Conservation (phyloP, 2,329 filamentous ascomycete genomes). For the Elsinoe fawcettii region DNA sequence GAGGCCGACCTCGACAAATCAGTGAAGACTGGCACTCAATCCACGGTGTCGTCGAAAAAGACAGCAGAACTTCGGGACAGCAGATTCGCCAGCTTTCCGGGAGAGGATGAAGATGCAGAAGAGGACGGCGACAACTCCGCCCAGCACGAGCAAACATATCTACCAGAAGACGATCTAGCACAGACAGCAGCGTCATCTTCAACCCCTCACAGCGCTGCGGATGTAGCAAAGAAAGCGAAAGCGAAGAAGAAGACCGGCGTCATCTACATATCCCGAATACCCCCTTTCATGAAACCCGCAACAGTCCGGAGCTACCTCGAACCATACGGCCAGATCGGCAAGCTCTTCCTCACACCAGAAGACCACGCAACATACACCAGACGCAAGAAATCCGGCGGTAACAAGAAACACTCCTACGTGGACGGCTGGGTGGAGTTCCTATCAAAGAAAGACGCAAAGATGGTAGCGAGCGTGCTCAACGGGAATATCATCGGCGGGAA, state of each 20-base stretch:
- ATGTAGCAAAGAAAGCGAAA: conserved; percentile 56
- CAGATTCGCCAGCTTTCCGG: conserved; percentile 13
- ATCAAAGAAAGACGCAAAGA: conserved; percentile 67
- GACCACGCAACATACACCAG: conserved; percentile 58
- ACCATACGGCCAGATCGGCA: conserved; percentile 57
- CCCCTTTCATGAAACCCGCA: conserved; percentile 79
- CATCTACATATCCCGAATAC: conserved; percentile 73
- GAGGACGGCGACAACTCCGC: conserved; percentile 21
- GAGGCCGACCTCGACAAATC: conserved; percentile 25
- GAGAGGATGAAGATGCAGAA: conserved; percentile 6
- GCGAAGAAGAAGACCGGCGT: conserved; percentile 68
- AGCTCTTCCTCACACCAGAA: conserved; percentile 73
- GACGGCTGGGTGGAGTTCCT: conserved; percentile 85
- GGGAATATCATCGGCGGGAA: conserved; percentile 72
- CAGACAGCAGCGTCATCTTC: conserved; percentile 12
- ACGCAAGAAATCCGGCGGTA: conserved; percentile 65
- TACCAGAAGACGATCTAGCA: conserved; percentile 23
- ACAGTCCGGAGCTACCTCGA: conserved; percentile 69
- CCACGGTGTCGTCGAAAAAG: conserved; percentile 13
- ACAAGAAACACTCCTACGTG: conserved; percentile 72
- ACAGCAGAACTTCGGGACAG: conserved; percentile 17
- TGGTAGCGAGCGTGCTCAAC: conserved; percentile 68
- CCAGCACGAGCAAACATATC: conserved; percentile 19
- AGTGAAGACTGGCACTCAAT: conserved; percentile 16
- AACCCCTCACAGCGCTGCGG: conserved; percentile 52